A percentile compares a stretch with the other conserved stretches of the same genome.
phyloP scores from a whole-genome alignment of 805 yeast species.

The Kodamaea leandrae region DNA sequence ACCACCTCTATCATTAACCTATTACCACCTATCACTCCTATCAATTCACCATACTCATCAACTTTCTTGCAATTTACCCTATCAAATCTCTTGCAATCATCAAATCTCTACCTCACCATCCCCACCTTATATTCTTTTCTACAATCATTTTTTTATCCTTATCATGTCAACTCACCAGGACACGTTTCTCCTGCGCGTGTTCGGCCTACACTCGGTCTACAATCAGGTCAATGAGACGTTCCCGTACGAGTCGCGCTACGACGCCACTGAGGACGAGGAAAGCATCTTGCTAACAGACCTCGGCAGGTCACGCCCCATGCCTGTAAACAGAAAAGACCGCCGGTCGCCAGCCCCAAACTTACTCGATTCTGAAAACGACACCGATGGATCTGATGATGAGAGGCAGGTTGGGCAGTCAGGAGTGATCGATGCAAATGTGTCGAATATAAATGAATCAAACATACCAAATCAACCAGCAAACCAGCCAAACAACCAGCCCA shows the following conservation, averaged over 20 bases:
- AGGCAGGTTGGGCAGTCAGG: not conserved
- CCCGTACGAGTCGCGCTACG: conserved; percentile 20
- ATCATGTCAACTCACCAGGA: conserved; percentile 30
- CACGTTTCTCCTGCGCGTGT: conserved; percentile 63
- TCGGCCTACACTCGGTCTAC: conserved; percentile 50
- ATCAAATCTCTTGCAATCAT: not conserved
- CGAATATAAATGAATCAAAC: too few relatives aligned
- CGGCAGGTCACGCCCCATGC: conserved; percentile 3
- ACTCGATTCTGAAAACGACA: conserved; percentile 9
- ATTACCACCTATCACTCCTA: not conserved
- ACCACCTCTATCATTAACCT: too few relatives aligned
- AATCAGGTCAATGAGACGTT: conserved; percentile 39
- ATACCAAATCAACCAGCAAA: not conserved
- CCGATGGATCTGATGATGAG: conserved; percentile 3
- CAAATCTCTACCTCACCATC: not conserved
- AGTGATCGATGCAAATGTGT: too few relatives aligned
- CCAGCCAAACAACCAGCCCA: not conserved
- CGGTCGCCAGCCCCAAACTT: conserved; percentile 3
- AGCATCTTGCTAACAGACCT: conserved; percentile 9
- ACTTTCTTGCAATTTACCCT: too few relatives aligned
- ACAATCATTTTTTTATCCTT: conserved; percentile 2
- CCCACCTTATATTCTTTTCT: not conserved
- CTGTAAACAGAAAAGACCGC: conserved; percentile 1
- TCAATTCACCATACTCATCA: not conserved
- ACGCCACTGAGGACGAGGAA: conserved; percentile 9